Conservation (phyloP, 140 eudicot genomes). For the Stevia rebaudiana region DNA sequence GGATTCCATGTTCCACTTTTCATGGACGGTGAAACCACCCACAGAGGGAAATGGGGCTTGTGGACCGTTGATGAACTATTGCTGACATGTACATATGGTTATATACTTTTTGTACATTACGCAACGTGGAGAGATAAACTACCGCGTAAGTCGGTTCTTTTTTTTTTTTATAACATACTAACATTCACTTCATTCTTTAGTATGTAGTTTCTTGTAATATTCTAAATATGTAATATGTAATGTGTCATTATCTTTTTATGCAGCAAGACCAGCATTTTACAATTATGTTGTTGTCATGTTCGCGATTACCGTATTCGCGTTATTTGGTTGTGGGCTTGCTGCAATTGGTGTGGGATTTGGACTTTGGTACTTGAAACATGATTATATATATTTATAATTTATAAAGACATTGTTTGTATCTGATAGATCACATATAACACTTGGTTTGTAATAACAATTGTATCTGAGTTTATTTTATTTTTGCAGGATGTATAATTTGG, state of each 20-base stretch:
- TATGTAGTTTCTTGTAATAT: neutral
- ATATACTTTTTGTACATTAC: slow-evolving; percentile 54
- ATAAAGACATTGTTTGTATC: neutral
- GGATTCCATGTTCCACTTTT: slow-evolving; percentile 55
- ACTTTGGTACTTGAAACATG: slow-evolving; percentile 39
- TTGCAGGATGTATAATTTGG: slow-evolving; percentile 49
- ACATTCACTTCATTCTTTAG: neutral
- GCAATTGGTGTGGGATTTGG: slow-evolving; percentile 56
- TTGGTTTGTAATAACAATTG: too few species aligned
- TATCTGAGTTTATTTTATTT: neutral
- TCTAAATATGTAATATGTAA: neutral
- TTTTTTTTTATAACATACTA: too few species aligned
- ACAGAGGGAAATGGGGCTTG: slow-evolving; percentile 54
- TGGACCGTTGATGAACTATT: slow-evolving; percentile 63
- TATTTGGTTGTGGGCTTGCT: slow-evolving; percentile 51
- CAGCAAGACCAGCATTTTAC: slow-evolving; percentile 88
- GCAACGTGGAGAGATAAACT: slow-evolving; percentile 69
- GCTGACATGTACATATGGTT: slow-evolving; percentile 52
- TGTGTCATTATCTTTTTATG: slow-evolving; percentile 9
- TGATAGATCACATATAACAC: neutral
- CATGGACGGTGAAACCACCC: slow-evolving; percentile 38
- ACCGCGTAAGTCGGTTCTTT: slow-evolving; percentile 43
- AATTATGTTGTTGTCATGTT: slow-evolving; percentile 58
- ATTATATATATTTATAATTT: too few species aligned
- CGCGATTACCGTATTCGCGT: slow-evolving; percentile 36